These are phyloP conservation scores for Trypanosoma lewisi DNA, from an alignment of 208 protist genomes.

Conservation along the genomic window DNA sequence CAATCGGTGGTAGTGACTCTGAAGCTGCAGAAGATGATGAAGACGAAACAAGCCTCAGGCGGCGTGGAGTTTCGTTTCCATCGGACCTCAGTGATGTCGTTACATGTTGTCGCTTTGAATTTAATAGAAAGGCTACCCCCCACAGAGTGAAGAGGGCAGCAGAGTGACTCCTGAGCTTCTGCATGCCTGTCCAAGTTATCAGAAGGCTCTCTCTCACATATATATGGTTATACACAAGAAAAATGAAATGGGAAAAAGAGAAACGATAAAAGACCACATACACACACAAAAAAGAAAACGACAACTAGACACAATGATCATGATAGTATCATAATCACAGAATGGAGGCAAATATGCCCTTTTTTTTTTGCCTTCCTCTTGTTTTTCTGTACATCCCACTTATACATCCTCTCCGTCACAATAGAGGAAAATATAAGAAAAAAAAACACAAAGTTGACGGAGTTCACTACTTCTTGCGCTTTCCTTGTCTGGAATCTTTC, in stretches of 20 bases:
- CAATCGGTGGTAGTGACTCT: conserved; percentile 5
- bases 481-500: conserved; percentile 24
- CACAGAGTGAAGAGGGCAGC: neutral
- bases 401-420: no score
- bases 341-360: neutral
- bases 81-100: neutral
- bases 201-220: neutral
- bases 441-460: conserved; percentile 10
- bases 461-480: conserved; percentile 42
- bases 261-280: neutral
- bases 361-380: neutral
- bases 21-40: neutral
- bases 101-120: neutral
- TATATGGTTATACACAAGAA: neutral
- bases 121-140: neutral
- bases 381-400: conserved; percentile 1
- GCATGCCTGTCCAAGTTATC: neutral
- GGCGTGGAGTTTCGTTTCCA: neutral
- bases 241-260: neutral
- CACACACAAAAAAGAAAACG: neutral
- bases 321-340: neutral
- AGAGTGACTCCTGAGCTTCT: neutral
- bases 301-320: neutral
- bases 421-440: conserved; percentile 6
- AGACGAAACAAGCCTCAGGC: conserved; percentile 25